Conservation (phyloP, 257 asterid species). For the Solanum chmielewskii region DNA sequence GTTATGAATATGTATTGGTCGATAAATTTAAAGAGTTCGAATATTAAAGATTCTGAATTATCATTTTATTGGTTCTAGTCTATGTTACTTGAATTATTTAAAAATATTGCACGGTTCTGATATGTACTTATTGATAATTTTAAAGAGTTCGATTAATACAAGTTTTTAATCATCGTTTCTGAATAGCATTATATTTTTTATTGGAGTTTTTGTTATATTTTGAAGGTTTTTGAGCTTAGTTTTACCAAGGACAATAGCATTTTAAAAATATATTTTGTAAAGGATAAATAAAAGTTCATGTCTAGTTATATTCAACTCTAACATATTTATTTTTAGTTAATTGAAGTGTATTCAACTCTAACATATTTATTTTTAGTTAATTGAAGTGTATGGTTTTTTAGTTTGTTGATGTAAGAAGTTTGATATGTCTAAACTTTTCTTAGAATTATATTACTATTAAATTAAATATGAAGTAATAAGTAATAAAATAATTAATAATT, state of each 20-base stretch:
- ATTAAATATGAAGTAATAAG: neutral
- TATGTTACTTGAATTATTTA: neutral
- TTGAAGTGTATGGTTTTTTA: fast-evolving
- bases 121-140: neutral
- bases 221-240: neutral
- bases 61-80: fast-evolving
- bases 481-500: too few relatives aligned
- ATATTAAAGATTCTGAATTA: neutral
- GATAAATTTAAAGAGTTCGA: neutral
- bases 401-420: neutral
- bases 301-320: neutral
- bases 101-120: fast-evolving
- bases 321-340: neutral
- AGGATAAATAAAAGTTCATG: neutral
- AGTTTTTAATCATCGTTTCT: too few relatives aligned
- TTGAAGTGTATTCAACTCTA: neutral
- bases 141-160: too few relatives aligned
- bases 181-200: too few relatives aligned
- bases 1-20: fast-evolving
- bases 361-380: neutral
- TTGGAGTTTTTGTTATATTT: neutral
- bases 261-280: too few relatives aligned
- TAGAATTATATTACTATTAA: neutral
- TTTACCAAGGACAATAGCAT: too few relatives aligned
- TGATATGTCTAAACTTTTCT: too few relatives aligned